Evolutionary conservation across 331 rosid species (phyloP), one percentile per base, ranked within the genome.

Genomic region (Arachis monticola): DNA sequence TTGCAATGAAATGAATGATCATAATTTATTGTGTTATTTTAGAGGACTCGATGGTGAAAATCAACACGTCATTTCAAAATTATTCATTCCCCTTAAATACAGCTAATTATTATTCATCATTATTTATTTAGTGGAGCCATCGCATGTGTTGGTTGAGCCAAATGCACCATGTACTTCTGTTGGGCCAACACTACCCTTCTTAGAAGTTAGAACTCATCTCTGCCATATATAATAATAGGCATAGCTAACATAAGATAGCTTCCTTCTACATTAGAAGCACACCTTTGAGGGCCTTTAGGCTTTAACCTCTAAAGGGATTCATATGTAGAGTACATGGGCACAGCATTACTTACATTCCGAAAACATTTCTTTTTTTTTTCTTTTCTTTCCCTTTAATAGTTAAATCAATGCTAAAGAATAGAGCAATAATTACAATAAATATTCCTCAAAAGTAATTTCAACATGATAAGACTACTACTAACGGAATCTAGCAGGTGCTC

Each of bases 101-200:
- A 10, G n/a, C 56, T 51, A 51, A 51, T 51, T 6, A 13, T 51
- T 60, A 27, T 27, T 12, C 53, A 17, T 13, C 65, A 55, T 41
- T 35, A 32, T 10, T 56, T 71, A 32, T 14, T 56, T 71, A 60
- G 52, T 65, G 45, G 48, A 45, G 73, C 59, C 59, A 60, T 6
- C 74, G 13, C 51, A 62, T 60, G 46, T 17, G 17, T 10, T 27
- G 41, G 55, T 40, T 0, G 55, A 27, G 66, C 48, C 57, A 58
- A 56, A 72, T 72, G 27, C 63, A 27, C 31, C 68, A 50, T 31
- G 2, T 6, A 55, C 35, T 30, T 44, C 48, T 44, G 48, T 44
- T 64, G 27, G 67, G 80, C 5, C 58, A 40, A 22, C 6, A 40
- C 5, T 2, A 4, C 4, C 22, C 27, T 35, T 40, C 22, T 31